Evolutionary conservation across 805 yeast species (phyloP), one percentile per base, ranked within the genome.

Genomic region (Candida sanyiensis): DNA sequence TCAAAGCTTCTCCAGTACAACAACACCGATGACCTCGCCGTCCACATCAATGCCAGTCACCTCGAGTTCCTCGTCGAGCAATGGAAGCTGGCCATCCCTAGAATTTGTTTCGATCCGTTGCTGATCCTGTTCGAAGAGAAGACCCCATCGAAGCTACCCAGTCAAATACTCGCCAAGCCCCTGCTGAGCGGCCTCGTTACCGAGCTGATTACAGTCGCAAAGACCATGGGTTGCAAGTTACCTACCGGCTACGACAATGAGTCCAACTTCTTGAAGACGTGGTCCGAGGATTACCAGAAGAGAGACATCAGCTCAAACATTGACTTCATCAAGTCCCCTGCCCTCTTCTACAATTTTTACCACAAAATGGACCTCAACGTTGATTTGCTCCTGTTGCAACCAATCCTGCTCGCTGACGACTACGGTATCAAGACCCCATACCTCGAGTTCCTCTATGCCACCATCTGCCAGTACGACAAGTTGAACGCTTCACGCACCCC

Each of bases 381-480:
- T 29, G 97, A 89, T 62, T 68, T 87, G 54, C 65, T 87, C 30
- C 64, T 89, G 38, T 70, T 89, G 45, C 95, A 87, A 55, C 95
- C 96, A 5, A 89, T 89, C 37, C 65, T 89, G 39, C 67, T 88
- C 41, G 95, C 93, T n/a, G 96, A 88, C 62, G 96, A 88, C 56
- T 75, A 75, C 55, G 80, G 82, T 35, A 79, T 87, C 39, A 81
- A 83, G 57, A 86, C 96, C 1, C 96, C 97, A 2, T 89, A 89
- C 57, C 67, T 89, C 57, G 97, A 89, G 62, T 85, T 85, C 50
- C 63, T 86, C 41, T 89, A 86, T 57, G 87, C 95, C 3, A 72
- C 79, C 38, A 65, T 83, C 67, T 77, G 84, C 46, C 89, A 83
- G 56, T 71, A 67, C 38, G 70, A 63, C 19, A 44, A 59, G 33